These are phyloP conservation scores for Leccinum obscurum DNA, from an alignment of 768 basidiomycete species.

Conservation along the genomic window DNA sequence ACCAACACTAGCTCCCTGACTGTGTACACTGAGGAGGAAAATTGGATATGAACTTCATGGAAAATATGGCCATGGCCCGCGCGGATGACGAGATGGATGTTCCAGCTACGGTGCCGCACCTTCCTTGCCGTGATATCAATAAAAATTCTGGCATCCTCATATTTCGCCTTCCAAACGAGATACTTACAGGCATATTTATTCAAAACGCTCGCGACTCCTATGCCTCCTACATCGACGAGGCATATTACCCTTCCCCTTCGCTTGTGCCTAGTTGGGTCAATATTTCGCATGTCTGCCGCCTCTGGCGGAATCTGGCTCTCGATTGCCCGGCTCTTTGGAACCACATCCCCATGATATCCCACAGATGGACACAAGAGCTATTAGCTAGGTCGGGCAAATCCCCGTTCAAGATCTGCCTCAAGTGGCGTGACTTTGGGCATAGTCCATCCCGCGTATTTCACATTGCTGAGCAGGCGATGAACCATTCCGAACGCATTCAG, in stretches of 20 bases:
- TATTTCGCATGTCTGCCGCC: background rate
- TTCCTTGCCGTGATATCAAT: background rate
- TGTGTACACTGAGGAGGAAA: background rate
- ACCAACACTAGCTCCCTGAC: background rate
- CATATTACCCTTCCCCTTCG: background rate
- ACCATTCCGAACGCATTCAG: conserved; percentile 2
- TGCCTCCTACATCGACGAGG: background rate
- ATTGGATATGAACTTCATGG: background rate
- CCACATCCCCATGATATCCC: background rate
- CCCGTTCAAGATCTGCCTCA: background rate
- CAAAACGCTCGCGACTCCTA: background rate
- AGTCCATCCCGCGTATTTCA: no score
- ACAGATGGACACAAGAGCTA: background rate
- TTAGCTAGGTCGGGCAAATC: background rate
- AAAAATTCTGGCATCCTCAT: background rate
- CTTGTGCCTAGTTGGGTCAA: background rate
- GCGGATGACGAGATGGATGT: background rate
- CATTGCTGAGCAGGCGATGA: background rate
- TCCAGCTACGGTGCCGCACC: background rate
- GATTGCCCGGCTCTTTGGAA: background rate
- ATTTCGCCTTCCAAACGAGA: background rate
- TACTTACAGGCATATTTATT: background rate
- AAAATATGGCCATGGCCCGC: background rate
- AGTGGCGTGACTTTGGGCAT: background rate
- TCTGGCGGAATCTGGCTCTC: background rate